Base-by-base conservation (phyloP, 148 eudicot genomes). In the Heliamphora exappendiculata region DNA sequence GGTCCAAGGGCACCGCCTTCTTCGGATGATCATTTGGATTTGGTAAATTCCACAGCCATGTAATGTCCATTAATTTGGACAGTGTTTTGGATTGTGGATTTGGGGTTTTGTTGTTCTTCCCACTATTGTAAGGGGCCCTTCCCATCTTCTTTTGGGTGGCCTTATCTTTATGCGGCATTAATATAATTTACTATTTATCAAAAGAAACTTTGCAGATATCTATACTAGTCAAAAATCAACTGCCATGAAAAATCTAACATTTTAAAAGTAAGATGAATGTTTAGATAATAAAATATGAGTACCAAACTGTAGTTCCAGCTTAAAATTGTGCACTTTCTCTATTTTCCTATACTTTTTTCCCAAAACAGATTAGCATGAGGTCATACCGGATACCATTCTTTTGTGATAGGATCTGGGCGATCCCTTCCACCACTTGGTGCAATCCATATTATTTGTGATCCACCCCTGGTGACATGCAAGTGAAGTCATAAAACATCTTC, bases 391-490 rank as follows among this genome's bases (percentile, higher is more conserved):
- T 70, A 76, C 97, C 98, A 93, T 83, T 96, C 91, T 66, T 82
- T 75, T 6, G 97, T 93, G 82, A 76, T 81, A 78, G 99, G 93
- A 70, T 93, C 90, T 71, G 99, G 97, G 53, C 99, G 96, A 78
- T 96, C 99, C 82, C 99, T 87, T 83, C 99, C 99, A 72, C 99
- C 99, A 86, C 99, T 96, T 66, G 99, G 99, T 76, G 99, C 99
- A 81, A 96, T 96, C 99, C 99, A 96, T 75, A 96, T 93, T 44
- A 96, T 79, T 84, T 89, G 91, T 42, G 99, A 91, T 82, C 99
- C 99, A 78, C 81, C 86, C 86, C 99, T 96, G 83, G 57, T 31
- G 39, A 54, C 64, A 49, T 70, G 42, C 24, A 53, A 77, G 70
- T 6, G 37, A 5, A 70, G 72, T 72, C 51, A 75, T 71, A 57